Conservation (phyloP, 345 rosid species). For the Euphorbia tirucalli region DNA sequence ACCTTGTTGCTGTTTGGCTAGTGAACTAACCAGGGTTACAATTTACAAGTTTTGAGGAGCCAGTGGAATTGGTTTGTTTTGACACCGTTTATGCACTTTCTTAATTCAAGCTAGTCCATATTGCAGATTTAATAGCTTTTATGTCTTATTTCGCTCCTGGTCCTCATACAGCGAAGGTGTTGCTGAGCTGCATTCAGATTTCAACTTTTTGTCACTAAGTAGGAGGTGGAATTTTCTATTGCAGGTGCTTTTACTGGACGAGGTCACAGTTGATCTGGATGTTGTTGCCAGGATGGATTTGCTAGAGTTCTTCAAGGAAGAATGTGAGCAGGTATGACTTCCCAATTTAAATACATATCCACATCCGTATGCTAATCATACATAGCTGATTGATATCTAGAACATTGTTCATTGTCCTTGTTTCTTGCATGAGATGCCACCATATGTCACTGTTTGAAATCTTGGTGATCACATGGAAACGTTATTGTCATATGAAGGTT, state of each 20-base stretch:
- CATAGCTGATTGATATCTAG: conserved; percentile 2
- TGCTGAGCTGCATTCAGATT: neutral
- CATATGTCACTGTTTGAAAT: neutral
- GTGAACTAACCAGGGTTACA: neutral
- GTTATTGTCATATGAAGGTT: conserved; percentile 1
- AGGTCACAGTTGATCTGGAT: conserved; percentile 91
- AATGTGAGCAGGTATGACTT: conserved; percentile 70
- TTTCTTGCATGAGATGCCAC: neutral
- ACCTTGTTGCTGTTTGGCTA: neutral
- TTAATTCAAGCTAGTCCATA: neutral
- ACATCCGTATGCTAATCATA: neutral
- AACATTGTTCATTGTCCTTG: neutral
- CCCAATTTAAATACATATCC: neutral
- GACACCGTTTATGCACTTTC: neutral
- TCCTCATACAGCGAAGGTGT: neutral
- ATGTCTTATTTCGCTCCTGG: neutral
- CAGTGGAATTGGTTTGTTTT: neutral
- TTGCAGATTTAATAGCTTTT: neutral
- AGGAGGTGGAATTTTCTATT: conserved; percentile 5
- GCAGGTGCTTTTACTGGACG: conserved; percentile 90
- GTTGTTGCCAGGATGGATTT: conserved; percentile 95
- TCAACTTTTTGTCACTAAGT: conserved; percentile 2
- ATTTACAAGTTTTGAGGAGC: neutral
- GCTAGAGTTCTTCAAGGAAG: conserved; percentile 84
- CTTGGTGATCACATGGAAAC: neutral